Base-by-base conservation (phyloP, 2,329 filamentous ascomycete genomes). In the Nigrospora oryzae region DNA sequence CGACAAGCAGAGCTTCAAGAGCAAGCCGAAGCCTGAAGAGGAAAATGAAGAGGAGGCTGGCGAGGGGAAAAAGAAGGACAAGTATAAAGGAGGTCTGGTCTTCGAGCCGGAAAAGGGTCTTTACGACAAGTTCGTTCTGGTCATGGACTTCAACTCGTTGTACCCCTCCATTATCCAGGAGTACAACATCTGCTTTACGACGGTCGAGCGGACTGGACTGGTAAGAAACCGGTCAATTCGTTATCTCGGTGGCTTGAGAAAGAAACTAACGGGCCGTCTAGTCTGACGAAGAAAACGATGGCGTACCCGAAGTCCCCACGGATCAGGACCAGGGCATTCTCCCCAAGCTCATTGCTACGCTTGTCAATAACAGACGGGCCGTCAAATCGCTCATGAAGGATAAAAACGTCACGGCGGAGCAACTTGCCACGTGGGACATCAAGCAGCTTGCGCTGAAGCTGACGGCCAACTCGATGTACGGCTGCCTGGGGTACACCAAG, bases 71-170 rank as follows among this genome's bases (percentile, higher is more conserved):
- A 98, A 97, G 74, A 98, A 96, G 65, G 94, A 98, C 69, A 98
- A 97, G 66, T 98, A 86, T 73, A 97, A 98, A 71, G 93, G 93
- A 61, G 93, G 94, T 74, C 81, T 98, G 31, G 93, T 98, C 46
- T 97, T 98, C 56, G 93, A 98, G 63, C 93, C 93, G 5, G 90
- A 97, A 63, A 96, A 91, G 65, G 93, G 94, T 15, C 77, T 98
- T 5, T 98, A 98, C 61, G 93, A 98, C 75, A 95, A 94, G 67
- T 96, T 94, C 64, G 86, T 98, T 44, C 78, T 98, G 45, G 94
- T 98, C 65, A 98, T 98, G 94, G 93, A 98, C 73, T 98, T 98
- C 74, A 98, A 98, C 76, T 96, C 90, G 56, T 74, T 98, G 50
- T 98, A 98, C 58, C 93, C 93, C 31, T 96, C 89, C 60, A 97